Conservation (phyloP, 2,329 filamentous ascomycete genomes). For the Neopestalotiopsis sp. region DNA sequence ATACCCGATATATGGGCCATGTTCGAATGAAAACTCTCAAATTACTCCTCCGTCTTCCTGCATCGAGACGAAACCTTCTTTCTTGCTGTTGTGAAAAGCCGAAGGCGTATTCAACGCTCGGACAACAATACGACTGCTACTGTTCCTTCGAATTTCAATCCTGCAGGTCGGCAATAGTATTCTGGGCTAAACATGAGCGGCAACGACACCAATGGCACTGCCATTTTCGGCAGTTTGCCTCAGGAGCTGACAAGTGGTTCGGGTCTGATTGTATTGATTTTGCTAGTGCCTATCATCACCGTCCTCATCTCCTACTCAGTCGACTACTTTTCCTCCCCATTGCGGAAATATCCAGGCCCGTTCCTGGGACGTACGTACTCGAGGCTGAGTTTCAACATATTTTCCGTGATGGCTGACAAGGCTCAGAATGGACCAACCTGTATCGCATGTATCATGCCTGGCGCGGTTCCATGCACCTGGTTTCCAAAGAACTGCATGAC, state of each 20-base stretch:
- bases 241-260: background rate
- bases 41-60: background rate
- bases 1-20: no score
- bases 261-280: background rate
- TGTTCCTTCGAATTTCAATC: background rate
- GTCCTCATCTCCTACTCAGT: background rate
- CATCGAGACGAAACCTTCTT: background rate
- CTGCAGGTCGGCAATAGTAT: background rate
- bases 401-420: no score
- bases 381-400: background rate
- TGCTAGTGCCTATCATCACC: background rate
- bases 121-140: background rate
- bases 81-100: background rate
- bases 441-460: conserved; percentile 8
- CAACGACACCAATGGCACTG: background rate
- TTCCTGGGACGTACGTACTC: conserved; percentile 5
- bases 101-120: background rate
- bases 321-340: conserved; percentile 12
- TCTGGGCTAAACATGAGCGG: background rate
- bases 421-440: background rate
- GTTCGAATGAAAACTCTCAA: no score
- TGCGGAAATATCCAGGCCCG: conserved; percentile 12
- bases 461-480: conserved; percentile 4
- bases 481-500: background rate
- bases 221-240: background rate